phyloP scores from a whole-genome alignment of 2,329 filamentous ascomycete genomes.

The Dactylellina parvicollis region DNA sequence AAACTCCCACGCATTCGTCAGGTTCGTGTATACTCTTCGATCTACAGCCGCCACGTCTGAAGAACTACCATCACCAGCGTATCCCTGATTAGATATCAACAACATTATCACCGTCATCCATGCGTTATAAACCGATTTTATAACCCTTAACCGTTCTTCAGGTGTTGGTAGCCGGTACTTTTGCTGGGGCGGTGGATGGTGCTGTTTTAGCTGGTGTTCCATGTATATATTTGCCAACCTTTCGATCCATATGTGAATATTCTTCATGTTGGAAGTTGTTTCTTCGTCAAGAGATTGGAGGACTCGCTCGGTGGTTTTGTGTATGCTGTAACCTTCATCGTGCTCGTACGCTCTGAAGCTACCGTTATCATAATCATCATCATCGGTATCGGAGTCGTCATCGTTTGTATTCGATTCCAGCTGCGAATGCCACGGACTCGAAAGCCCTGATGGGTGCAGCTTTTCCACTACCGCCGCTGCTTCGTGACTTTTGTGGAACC shows the following conservation, averaged over 20 bases:
- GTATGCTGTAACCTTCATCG: background rate
- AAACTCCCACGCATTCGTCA: slow-evolving; percentile 3
- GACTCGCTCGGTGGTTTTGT: background rate
- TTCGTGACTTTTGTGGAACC: slow-evolving; percentile 1
- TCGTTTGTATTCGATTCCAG: background rate
- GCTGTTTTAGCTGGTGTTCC: slow-evolving; percentile 1
- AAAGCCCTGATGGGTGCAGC: background rate
- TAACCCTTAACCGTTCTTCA: slow-evolving; percentile 17
- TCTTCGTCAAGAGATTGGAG: background rate
- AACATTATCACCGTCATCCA: background rate
- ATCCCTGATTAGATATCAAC: too few relatives aligned
- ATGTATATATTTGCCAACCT: slow-evolving; percentile 16
- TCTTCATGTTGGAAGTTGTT: slow-evolving; percentile 1
- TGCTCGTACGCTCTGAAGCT: background rate
- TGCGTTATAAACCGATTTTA: slow-evolving; percentile 27
- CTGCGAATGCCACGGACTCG: background rate
- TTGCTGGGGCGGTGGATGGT: background rate
- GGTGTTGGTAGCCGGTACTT: background rate
- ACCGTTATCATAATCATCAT: too few relatives aligned
- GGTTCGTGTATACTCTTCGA: background rate
- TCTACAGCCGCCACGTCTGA: background rate
- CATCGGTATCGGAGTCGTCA: too few relatives aligned
- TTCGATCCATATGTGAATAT: slow-evolving; percentile 8
- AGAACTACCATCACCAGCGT: background rate
- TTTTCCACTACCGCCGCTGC: background rate